These are phyloP conservation scores for Aphanomyces euteiches DNA, from an alignment of 352 stramenopile genomes.

Conservation along the genomic window DNA sequence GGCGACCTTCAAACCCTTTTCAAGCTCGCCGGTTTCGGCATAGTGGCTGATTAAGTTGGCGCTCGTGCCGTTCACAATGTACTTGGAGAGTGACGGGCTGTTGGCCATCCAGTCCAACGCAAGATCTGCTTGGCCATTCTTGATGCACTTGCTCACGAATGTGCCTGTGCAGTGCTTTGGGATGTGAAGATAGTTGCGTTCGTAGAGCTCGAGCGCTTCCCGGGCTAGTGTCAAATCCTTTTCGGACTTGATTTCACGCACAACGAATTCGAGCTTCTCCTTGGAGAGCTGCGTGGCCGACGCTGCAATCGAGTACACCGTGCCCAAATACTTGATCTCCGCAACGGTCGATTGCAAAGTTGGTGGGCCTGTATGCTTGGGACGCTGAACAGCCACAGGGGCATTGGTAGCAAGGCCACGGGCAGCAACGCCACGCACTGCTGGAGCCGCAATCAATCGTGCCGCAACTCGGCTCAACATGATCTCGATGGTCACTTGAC, in stretches of 20 bases:
- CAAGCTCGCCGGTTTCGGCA: slow-evolving; percentile 48
- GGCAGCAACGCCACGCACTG: slow-evolving; percentile 10
- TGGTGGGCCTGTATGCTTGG: slow-evolving; percentile 26
- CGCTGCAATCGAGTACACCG: slow-evolving; percentile 56
- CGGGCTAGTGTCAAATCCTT: slow-evolving; percentile 70
- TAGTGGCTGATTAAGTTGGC: slow-evolving; percentile 71
- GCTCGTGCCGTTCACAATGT: slow-evolving; percentile 74
- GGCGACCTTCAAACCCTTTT: slow-evolving; percentile 58
- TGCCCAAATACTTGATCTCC: slow-evolving; percentile 25
- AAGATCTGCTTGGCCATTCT: slow-evolving; percentile 50
- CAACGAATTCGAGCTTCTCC: slow-evolving; percentile 78
- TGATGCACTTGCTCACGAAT: slow-evolving; percentile 66
- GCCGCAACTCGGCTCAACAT: slow-evolving; percentile 23
- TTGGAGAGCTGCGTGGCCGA: slow-evolving; percentile 74
- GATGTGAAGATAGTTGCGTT: slow-evolving; percentile 73
- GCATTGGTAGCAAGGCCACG: background rate
- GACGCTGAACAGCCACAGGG: background rate
- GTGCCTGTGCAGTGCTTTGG: slow-evolving; percentile 54
- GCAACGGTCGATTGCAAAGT: slow-evolving; percentile 24
- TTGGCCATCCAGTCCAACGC: slow-evolving; percentile 67
- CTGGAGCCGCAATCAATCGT: background rate
- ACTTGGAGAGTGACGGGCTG: slow-evolving; percentile 68
- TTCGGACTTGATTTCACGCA: slow-evolving; percentile 72
- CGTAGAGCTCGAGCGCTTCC: slow-evolving; percentile 66
- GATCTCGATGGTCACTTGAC: background rate